Evolutionary conservation across 192 early-diverging fungal genomes (phyloP).

Genomic region (Backusella tarrabulga): DNA sequence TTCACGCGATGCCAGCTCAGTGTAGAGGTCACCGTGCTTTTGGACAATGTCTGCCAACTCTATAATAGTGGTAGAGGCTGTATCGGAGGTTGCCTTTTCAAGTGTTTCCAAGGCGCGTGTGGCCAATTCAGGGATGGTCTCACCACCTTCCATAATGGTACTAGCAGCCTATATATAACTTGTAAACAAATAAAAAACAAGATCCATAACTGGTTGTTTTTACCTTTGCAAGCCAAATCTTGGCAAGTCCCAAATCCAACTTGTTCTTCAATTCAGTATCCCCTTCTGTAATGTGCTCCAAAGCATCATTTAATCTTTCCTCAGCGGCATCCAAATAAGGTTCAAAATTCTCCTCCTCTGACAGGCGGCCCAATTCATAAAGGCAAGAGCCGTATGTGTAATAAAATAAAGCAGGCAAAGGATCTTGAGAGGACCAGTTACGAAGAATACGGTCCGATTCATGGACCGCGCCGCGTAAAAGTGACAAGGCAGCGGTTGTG

Average conservation of each 20-base stretch:
- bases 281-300: not conserved
- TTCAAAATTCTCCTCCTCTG: slow-evolving; percentile 29
- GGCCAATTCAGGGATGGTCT: slow-evolving; percentile 16
- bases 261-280: slow-evolving; percentile 2
- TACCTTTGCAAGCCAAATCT: slow-evolving; percentile 27
- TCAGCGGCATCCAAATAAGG: slow-evolving; percentile 35
- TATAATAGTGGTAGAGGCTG: not conserved
- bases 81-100: not conserved
- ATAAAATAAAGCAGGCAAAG: slow-evolving; percentile 44
- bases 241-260: slow-evolving; percentile 7
- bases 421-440: slow-evolving; percentile 41
- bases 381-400: slow-evolving; percentile 50
- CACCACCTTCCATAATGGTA: not conserved
- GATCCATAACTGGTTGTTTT: not conserved
- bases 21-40: slow-evolving; percentile 26
- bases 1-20: not conserved
- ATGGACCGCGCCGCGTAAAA: slow-evolving; percentile 52
- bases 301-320: slow-evolving; percentile 28
- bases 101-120: slow-evolving; percentile 10
- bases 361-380: slow-evolving; percentile 37
- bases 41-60: slow-evolving; percentile 25
- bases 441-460: slow-evolving; percentile 55
- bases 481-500: slow-evolving; percentile 34
- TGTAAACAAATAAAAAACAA: not conserved
- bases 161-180: slow-evolving; percentile 6